Evolutionary conservation across 2,329 filamentous ascomycete genomes (phyloP), one percentile per base, ranked within the genome.

Genomic region (Ceratocystis colombiana): DNA sequence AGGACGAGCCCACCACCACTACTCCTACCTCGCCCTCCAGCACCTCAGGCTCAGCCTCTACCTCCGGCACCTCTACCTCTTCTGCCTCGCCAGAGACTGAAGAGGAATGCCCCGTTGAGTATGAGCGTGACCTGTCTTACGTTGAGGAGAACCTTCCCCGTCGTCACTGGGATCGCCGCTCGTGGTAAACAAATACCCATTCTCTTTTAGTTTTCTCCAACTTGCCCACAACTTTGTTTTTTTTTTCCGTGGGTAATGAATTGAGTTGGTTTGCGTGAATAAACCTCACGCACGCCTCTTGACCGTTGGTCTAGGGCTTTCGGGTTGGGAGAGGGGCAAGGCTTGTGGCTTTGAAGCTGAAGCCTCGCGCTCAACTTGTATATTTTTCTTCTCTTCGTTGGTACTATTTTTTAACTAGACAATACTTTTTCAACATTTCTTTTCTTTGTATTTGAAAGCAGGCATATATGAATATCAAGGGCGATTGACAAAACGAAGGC

Each of bases 111-210:
- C 30, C 44, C 3, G 55, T 12, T n/a, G 65, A 66, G 59, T 66
- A 66, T 33, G 61, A 63, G 61, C 65, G 65, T 25, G 65, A 66
- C 59, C 59, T 66, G 44, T 41, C 44, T 33, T 63, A 25, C 22
- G 65, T 66, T 28, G 50, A 65, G 64, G 37, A 53, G 20, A n/a
- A 48, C 30, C 22, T 45, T n/a, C 45, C 48, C 33, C 65, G 65
- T 20, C 59, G 65, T 22, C 65, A 66, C 65, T 66, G 65, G 65
- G 65, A 66, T 41, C 65, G 65, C 37, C 65, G 65, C 61, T 66
- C 65, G 65, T 66, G 65, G 65, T 66, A 66, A 63, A 57, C 17
- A n/a, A 4, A 10, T 5, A 33, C 41, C 44, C 15, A 5, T 37
- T 66, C 53, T 28, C 22, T 6, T 17, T 62, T 46, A 28, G 3